Percentiles rank a stretch among this genome's conserved stretches.
These are phyloP conservation scores for Bacidia rubella DNA, from an alignment of 495 filamentous ascomycete species.

Conservation along the genomic window DNA sequence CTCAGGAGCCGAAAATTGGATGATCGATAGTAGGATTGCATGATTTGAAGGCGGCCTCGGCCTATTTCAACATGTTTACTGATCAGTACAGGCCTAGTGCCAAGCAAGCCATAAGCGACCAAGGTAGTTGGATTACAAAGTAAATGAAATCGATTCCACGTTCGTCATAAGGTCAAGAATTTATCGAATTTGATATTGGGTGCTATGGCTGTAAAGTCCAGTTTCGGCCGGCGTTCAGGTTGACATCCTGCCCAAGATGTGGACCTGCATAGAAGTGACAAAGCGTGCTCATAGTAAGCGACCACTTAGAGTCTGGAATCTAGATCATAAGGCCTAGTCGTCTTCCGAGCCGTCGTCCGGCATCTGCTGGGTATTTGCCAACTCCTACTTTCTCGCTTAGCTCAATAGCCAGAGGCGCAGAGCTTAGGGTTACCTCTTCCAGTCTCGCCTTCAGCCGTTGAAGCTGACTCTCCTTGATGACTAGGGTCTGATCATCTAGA, in stretches of 20 bases:
- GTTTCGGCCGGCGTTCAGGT: too few relatives aligned
- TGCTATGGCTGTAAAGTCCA: too few relatives aligned
- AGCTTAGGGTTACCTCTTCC: conserved; percentile 34
- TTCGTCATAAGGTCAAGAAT: too few relatives aligned
- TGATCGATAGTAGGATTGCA: too few relatives aligned
- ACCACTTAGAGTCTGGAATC: too few relatives aligned
- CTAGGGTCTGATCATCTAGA: conserved; percentile 53
- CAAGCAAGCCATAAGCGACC: too few relatives aligned
- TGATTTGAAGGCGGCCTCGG: background rate
- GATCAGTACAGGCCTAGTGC: background rate
- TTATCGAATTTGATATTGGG: too few relatives aligned
- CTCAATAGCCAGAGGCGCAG: background rate
- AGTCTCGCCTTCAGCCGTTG: conserved; percentile 43
- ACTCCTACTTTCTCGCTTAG: conserved; percentile 25
- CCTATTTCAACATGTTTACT: background rate
- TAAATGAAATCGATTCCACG: too few relatives aligned
- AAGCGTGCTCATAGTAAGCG: too few relatives aligned
- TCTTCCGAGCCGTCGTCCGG: conserved; percentile 30
- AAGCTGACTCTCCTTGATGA: conserved; percentile 60
- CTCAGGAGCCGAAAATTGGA: background rate
- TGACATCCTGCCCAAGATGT: too few relatives aligned
- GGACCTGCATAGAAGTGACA: too few relatives aligned
- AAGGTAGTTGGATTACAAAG: too few relatives aligned
- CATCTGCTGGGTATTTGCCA: conserved; percentile 41
- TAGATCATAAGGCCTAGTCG: conserved; percentile 2